phyloP scores from a whole-genome alignment of 2,329 filamentous ascomycete species.

The Cryphonectria parasitica region DNA sequence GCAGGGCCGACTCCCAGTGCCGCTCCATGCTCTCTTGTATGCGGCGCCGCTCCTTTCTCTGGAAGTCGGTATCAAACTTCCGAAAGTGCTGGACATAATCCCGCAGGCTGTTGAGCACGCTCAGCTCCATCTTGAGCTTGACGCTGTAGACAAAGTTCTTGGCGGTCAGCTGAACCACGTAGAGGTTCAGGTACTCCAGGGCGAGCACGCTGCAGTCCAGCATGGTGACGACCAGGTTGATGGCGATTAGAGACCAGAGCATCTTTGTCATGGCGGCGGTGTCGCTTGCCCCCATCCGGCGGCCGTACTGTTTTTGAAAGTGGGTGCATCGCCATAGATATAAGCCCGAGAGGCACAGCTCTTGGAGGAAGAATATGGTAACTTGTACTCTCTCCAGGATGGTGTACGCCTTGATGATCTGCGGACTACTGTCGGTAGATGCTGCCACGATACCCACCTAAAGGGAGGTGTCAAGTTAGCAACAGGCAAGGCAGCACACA shows the following conservation, averaged over 20 bases:
- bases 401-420: slow-evolving; percentile 32
- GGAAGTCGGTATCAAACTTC: slow-evolving; percentile 5
- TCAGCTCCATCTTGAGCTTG: slow-evolving; percentile 59
- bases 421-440: slow-evolving; percentile 29
- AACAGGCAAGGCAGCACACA: neutral
- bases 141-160: slow-evolving; percentile 49
- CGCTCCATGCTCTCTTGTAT: slow-evolving; percentile 18
- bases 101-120: slow-evolving; percentile 51
- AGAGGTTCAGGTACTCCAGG: slow-evolving; percentile 45
- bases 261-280: slow-evolving; percentile 13
- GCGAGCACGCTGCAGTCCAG: slow-evolving; percentile 46
- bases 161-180: slow-evolving; percentile 44
- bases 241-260: slow-evolving; percentile 40
- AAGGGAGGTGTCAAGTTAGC: neutral
- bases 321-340: slow-evolving; percentile 59
- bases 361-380: slow-evolving; percentile 49
- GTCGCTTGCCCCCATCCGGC: slow-evolving; percentile 41
- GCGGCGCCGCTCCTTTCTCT: slow-evolving; percentile 12
- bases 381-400: slow-evolving; percentile 43
- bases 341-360: slow-evolving; percentile 49
- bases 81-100: slow-evolving; percentile 18
- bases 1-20: slow-evolving; percentile 23
- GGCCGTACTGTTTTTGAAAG: slow-evolving; percentile 43
- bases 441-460: neutral
- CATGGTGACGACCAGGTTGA: slow-evolving; percentile 47